Evolutionary conservation across 106 monocot species (phyloP).

Genomic region (Chionographis japonica): DNA sequence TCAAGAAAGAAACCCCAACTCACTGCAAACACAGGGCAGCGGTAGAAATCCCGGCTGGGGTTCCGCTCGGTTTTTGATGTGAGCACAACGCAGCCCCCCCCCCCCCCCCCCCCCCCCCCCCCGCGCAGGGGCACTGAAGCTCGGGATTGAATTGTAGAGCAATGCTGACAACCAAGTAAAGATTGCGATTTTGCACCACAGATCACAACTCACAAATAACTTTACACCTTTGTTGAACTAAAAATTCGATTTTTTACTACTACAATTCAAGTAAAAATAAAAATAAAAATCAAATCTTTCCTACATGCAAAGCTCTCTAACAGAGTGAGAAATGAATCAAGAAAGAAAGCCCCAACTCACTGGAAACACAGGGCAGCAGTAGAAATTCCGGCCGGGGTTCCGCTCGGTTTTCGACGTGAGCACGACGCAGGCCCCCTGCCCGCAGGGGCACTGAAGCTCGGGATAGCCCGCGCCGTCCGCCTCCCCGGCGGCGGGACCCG

Average conservation of each 20-base stretch:
- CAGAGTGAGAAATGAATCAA: not conserved
- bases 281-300: too few species aligned
- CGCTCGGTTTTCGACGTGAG: constrained; percentile 7
- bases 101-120: too few species aligned
- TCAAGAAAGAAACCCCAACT: not conserved
- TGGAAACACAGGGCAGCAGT: constrained; percentile 14
- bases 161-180: too few species aligned
- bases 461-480: constrained; percentile 8
- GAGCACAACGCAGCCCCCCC: constrained; percentile 17
- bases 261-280: too few species aligned
- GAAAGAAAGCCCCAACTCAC: not conserved
- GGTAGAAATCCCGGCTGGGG: constrained; percentile 25
- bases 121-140: constrained; percentile 25
- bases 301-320: not conserved
- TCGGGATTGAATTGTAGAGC: constrained; percentile 4
- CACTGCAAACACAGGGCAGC: constrained; percentile 17
- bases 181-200: too few species aligned
- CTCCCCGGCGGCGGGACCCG: not conserved
- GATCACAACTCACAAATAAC: too few species aligned
- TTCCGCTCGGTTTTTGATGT: constrained; percentile 16
- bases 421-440: constrained; percentile 20
- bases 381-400: constrained; percentile 30
- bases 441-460: constrained; percentile 24
- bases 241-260: too few species aligned
- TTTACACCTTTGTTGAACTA: too few species aligned